Conservation (phyloP, 2,329 filamentous ascomycete genomes). For the Didymella arachidicola region DNA sequence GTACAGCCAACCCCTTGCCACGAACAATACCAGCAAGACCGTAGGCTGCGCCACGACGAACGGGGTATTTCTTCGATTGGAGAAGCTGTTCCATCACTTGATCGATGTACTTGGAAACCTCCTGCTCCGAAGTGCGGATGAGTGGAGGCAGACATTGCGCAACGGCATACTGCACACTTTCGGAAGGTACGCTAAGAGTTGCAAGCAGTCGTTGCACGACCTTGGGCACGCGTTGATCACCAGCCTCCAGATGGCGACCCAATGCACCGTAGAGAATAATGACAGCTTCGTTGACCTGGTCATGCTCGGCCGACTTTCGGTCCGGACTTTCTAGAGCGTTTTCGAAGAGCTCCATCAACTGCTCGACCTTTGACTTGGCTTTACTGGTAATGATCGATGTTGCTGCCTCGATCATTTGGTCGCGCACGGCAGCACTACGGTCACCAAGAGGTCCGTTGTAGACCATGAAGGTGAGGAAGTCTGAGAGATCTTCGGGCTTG, state of each 20-base stretch:
- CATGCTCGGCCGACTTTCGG: conserved; percentile 79
- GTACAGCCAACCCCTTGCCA: conserved; percentile 81
- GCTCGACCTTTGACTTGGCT: conserved; percentile 82
- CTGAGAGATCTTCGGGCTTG: conserved; percentile 72
- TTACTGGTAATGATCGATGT: conserved; percentile 81
- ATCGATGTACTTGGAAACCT: conserved; percentile 80
- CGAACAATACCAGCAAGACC: conserved; percentile 89
- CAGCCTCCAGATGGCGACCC: conserved; percentile 81
- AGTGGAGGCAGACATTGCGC: conserved; percentile 92
- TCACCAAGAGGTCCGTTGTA: conserved; percentile 88
- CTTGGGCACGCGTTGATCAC: conserved; percentile 86
- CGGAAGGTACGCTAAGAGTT: conserved; percentile 91
- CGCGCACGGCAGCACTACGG: conserved; percentile 75
- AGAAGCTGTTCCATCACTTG: conserved; percentile 83
- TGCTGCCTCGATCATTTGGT: conserved; percentile 91
- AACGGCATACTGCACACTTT: conserved; percentile 95
- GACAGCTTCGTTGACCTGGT: conserved; percentile 94
- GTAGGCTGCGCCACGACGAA: conserved; percentile 90
- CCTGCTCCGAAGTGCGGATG: conserved; percentile 80
- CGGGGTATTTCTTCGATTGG: conserved; percentile 89
- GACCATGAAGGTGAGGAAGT: conserved; percentile 85
- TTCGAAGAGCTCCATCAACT: conserved; percentile 92
- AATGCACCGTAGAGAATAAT: conserved; percentile 97
- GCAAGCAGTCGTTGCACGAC: conserved; percentile 86
- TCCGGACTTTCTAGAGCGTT: conserved; percentile 84